phyloP scores from a whole-genome alignment of 2,329 filamentous ascomycete genomes.

The Gaeumannomyces sp. region DNA sequence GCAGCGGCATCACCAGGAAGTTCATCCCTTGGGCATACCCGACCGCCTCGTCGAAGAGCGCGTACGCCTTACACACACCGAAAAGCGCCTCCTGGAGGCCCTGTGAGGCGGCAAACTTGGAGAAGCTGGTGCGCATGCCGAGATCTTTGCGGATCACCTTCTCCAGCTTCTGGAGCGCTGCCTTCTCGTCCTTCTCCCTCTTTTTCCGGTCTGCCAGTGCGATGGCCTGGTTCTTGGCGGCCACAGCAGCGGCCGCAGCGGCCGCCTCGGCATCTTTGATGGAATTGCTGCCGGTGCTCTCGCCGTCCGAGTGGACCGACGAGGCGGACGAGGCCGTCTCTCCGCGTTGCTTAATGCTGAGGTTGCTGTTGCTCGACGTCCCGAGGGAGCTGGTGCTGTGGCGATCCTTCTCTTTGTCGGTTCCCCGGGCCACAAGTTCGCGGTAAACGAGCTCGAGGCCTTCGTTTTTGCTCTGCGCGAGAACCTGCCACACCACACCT shows the following conservation, averaged over 20 bases:
- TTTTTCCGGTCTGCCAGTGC: conserved; percentile 64
- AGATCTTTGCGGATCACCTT: conserved; percentile 88
- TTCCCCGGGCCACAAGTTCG: conserved; percentile 72
- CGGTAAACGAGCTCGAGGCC: conserved; percentile 83
- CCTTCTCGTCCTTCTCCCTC: conserved; percentile 71
- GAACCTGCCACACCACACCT: conserved; percentile 97
- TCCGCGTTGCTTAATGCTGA: conserved; percentile 46
- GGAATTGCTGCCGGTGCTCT: conserved; percentile 32
- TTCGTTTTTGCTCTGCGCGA: conserved; percentile 91
- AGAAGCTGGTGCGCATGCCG: conserved; percentile 89
- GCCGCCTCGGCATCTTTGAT: conserved; percentile 9
- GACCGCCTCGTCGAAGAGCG: conserved; percentile 87
- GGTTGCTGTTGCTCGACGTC: conserved; percentile 44
- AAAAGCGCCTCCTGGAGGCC: conserved; percentile 91
- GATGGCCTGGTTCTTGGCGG: conserved; percentile 54
- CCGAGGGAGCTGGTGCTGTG: conserved; percentile 49
- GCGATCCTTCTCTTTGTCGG: conserved; percentile 64
- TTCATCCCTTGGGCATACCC: conserved; percentile 99
- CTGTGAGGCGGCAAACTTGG: conserved; percentile 86
- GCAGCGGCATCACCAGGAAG: conserved; percentile 90
- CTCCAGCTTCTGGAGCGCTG: conserved; percentile 72
- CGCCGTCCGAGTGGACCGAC: conserved; percentile 66
- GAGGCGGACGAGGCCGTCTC: conserved; percentile 76
- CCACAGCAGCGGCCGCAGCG: not conserved
- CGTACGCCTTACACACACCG: conserved; percentile 95